These are phyloP conservation scores for Macrophomina pseudophaseolina DNA, from an alignment of 2,329 filamentous ascomycete genomes.

Conservation along the genomic window DNA sequence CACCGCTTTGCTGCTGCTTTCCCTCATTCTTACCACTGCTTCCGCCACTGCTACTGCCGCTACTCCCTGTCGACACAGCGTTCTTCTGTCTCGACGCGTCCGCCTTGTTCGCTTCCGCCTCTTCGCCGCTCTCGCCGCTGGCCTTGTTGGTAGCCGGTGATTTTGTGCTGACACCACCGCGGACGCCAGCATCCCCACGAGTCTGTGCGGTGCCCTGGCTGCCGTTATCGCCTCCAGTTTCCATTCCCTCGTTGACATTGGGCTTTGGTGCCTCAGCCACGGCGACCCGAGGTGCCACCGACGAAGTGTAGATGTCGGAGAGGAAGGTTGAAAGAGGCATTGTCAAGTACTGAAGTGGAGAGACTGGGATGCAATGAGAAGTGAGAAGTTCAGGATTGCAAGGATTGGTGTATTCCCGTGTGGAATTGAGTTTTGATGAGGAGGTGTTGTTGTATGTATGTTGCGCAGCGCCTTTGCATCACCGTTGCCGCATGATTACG, in stretches of 20 bases:
- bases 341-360: background rate
- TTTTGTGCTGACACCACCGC: background rate
- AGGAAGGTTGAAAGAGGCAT: background rate
- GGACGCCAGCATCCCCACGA: background rate
- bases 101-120: background rate
- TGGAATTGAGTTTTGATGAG: background rate
- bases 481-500: conserved; percentile 13
- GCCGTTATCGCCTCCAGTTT: background rate
- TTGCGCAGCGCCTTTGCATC: background rate
- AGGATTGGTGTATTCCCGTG: background rate
- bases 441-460: background rate
- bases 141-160: background rate
- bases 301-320: background rate
- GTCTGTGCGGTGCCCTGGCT: background rate
- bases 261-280: background rate
- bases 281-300: background rate
- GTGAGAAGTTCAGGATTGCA: background rate
- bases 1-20: background rate
- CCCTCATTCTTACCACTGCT: background rate
- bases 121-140: background rate
- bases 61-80: background rate
- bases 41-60: background rate
- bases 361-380: background rate
- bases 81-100: background rate
- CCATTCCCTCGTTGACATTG: background rate